Evolutionary conservation across 2,329 filamentous ascomycete genomes (phyloP).

Genomic region (Penicillium decumbens): DNA sequence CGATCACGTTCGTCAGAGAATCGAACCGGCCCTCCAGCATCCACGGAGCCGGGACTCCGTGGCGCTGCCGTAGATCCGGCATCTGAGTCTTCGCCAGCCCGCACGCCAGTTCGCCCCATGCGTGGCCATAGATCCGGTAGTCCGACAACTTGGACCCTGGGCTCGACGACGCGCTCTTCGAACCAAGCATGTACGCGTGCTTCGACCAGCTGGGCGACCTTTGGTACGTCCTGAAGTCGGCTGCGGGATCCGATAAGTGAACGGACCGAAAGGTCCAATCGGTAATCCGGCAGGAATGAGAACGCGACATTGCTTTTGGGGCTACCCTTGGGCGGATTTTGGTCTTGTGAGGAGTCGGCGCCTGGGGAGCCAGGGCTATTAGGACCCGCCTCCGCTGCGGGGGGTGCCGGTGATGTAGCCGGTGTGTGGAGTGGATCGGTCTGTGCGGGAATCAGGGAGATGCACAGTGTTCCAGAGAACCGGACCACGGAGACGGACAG

Average conservation of each 20-base stretch:
- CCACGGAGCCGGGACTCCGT: conserved; percentile 27
- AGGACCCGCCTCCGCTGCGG: conserved; percentile 13
- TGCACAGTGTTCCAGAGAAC: conserved; percentile 89
- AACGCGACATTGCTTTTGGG: conserved; percentile 85
- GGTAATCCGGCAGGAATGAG: conserved; percentile 68
- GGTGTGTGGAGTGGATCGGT: conserved; percentile 36
- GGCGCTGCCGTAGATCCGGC: conserved; percentile 32
- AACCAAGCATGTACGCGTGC: conserved; percentile 63
- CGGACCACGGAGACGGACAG: conserved; percentile 85
- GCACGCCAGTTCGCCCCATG: conserved; percentile 47
- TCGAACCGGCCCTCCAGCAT: conserved; percentile 24
- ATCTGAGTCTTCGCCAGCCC: conserved; percentile 41
- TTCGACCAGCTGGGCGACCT: conserved; percentile 62
- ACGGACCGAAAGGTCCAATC: conserved; percentile 60
- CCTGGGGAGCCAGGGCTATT: conserved; percentile 9
- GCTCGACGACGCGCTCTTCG: conserved; percentile 62
- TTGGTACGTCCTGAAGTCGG: conserved; percentile 61
- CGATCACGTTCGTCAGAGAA: conserved; percentile 20
- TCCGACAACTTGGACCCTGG: conserved; percentile 61
- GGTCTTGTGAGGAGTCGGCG: conserved; percentile 6
- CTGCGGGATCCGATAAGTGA: conserved; percentile 60
- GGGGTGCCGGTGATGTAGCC: conserved; percentile 29
- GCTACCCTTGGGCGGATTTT: conserved; percentile 44
- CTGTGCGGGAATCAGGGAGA: conserved; percentile 78
- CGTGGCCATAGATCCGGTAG: conserved; percentile 60